Percentiles rank a stretch among this genome's conserved stretches.
Evolutionary conservation across 2,329 filamentous ascomycete species (phyloP).

Genomic region (Aspergillus sp.): DNA sequence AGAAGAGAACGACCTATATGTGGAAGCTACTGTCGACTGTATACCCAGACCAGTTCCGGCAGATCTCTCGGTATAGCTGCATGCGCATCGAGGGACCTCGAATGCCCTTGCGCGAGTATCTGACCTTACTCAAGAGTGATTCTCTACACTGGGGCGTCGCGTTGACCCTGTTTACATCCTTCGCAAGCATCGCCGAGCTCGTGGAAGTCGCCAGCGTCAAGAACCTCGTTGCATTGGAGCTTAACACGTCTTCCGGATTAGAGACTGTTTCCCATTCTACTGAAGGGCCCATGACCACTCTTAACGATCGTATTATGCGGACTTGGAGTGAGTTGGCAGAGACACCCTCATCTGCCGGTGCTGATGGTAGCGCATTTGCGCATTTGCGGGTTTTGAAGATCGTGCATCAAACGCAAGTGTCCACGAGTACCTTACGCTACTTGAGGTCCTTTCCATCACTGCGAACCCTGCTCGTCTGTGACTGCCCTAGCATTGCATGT

Average conservation of each 20-base stretch:
- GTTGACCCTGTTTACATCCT: constrained; percentile 27
- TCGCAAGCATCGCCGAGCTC: constrained; percentile 26
- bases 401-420: constrained; percentile 24
- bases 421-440: constrained; percentile 24
- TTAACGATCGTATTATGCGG: constrained; percentile 34
- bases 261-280: constrained; percentile 5
- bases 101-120: constrained; percentile 28
- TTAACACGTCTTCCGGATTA: constrained; percentile 16
- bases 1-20: constrained; percentile 32
- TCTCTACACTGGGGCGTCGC: constrained; percentile 26
- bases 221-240: constrained; percentile 35
- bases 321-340: constrained; percentile 34
- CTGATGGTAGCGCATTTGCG: constrained; percentile 22
- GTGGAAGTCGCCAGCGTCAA: constrained; percentile 30
- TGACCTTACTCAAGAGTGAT: constrained; percentile 25
- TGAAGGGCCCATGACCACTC: constrained; percentile 9
- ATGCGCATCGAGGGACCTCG: constrained; percentile 23
- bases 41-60: constrained; percentile 30
- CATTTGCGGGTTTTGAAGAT: constrained; percentile 25
- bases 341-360: constrained; percentile 27
- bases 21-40: constrained; percentile 36
- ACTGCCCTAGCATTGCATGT: constrained; percentile 23
- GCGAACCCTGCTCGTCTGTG: constrained; percentile 25
- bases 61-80: constrained; percentile 19
- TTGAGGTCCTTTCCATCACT: constrained; percentile 29